Evolutionary conservation across 345 rosid species (phyloP).

Genomic region (Turritis glabra): DNA sequence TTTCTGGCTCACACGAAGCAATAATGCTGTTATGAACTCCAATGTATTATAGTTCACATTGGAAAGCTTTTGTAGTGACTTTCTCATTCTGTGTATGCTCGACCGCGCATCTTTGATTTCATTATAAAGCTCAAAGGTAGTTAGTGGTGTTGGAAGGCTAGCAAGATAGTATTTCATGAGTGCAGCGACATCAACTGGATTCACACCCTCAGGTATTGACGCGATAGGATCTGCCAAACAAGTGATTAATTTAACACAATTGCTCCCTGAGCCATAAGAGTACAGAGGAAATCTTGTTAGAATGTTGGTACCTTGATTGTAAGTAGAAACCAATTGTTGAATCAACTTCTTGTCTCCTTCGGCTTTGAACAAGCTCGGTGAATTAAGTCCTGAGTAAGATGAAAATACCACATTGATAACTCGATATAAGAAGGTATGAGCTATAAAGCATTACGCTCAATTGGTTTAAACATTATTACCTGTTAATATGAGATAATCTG

Average conservation of each 20-base stretch:
- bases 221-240: slow-evolving; percentile 62
- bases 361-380: slow-evolving; percentile 67
- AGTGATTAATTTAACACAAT: background rate
- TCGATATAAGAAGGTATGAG: background rate
- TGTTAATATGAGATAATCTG: slow-evolving; percentile 79
- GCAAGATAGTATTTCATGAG: slow-evolving; percentile 82
- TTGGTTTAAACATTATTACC: slow-evolving; percentile 47
- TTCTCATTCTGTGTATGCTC: slow-evolving; percentile 65
- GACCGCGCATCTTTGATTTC: slow-evolving; percentile 77
- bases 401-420: background rate
- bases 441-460: background rate
- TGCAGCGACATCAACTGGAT: slow-evolving; percentile 73
- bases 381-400: slow-evolving; percentile 59
- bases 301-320: slow-evolving; percentile 64
- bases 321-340: slow-evolving; percentile 74
- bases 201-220: slow-evolving; percentile 73
- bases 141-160: slow-evolving; percentile 89
- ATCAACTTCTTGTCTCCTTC: slow-evolving; percentile 77
- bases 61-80: slow-evolving; percentile 78
- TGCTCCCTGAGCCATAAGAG: slow-evolving; percentile 3
- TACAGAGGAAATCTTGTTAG: slow-evolving; percentile 15
- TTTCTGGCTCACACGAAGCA: slow-evolving; percentile 85
- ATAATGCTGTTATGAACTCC: slow-evolving; percentile 76
- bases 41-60: slow-evolving; percentile 81
- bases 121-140: slow-evolving; percentile 75